phyloP scores from a whole-genome alignment of 805 yeast genomes.

The Saturnispora serradocipensis region DNA sequence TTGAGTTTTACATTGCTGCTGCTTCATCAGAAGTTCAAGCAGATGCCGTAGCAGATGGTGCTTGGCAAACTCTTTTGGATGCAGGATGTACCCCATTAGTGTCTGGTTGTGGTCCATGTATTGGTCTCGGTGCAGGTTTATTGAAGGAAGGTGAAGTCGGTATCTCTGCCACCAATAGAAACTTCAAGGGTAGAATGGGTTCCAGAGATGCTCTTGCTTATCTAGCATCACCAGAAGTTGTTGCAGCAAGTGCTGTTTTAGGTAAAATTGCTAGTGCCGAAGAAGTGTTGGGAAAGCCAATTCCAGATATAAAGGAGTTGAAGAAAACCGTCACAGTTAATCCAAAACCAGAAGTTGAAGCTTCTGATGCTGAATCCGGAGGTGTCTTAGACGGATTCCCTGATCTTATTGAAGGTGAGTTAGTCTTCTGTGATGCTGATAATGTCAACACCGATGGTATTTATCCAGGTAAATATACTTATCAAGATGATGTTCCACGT shows the following conservation, averaged over 20 bases:
- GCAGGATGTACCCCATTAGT: conserved; percentile 95
- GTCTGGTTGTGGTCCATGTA: conserved; percentile 99
- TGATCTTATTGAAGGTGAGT: conserved; percentile 76
- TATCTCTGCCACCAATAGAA: conserved; percentile 95
- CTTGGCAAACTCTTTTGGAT: conserved; percentile 81
- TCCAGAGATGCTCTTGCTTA: conserved; percentile 92
- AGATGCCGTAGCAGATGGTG: conserved; percentile 86
- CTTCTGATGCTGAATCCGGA: conserved; percentile 39
- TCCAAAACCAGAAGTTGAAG: conserved; percentile 20
- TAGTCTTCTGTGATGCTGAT: conserved; percentile 93
- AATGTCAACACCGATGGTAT: conserved; percentile 97
- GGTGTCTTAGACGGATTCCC: conserved; percentile 84
- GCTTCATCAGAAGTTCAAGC: conserved; percentile 89
- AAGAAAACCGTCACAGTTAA: conserved; percentile 32
- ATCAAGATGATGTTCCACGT: conserved; percentile 92
- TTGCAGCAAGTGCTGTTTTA: conserved; percentile 94
- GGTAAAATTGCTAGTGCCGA: conserved; percentile 92
- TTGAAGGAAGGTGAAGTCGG: conserved; percentile 96
- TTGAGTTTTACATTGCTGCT: conserved; percentile 95
- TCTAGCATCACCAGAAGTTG: conserved; percentile 95
- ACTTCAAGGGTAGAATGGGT: conserved; percentile 99
- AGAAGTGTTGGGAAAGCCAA: conserved; percentile 57
- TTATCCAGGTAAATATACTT: conserved; percentile 97
- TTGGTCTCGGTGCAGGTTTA: conserved; percentile 92
- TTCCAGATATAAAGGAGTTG: conserved; percentile 41